Evolutionary conservation across 2,329 filamentous ascomycete species (phyloP), one percentile per base, ranked within the genome.

Genomic region (Ceratocystis variospora): DNA sequence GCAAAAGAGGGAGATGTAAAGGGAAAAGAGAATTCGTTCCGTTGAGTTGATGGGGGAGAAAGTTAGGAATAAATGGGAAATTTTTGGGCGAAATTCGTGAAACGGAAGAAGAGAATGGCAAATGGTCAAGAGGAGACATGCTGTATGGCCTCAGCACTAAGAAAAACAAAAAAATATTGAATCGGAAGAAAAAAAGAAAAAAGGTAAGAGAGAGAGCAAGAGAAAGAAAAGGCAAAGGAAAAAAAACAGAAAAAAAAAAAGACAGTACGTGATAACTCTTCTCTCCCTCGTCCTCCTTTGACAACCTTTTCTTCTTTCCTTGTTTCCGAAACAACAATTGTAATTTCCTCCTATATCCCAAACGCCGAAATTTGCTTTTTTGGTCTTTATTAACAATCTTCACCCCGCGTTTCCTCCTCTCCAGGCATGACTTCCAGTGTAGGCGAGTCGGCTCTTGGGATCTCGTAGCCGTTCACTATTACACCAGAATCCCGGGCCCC

Each of bases 401-500:
- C 48, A 44, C 33, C 46, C 62, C 31, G 46, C 46, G 46, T 55
- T 44, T 41, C 48, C 59, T 61, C 46, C 45, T 62, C 66, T 64
- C 50, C 46, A 62, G 46, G 57, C 57, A 55, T 61, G 63, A 61
- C 61, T 25, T 61, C 46, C 45, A 67, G 33, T 53, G 64, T 66
- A 37, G 64, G 61, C 22, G 59, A 67, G 62, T 67, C 66, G 25
- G 62, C 63, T 28, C 62, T 44, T 22, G 41, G 62, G 4, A 62
- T 62, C 19, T 61, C 64, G 64, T 66, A 48, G 61, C 64, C 64
- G 46, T 62, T 66, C 64, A 63, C 45, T 8, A 55, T 22, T 48
- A 55, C 62, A 55, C 62, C n/a, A 33, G 62, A 31, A 62, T 57
- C 63, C 63, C 64, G 59, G 37, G 53, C 64, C 50, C 44, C 61